phyloP scores from a whole-genome alignment of 768 basidiomycete species.

The Terana coerulea region DNA sequence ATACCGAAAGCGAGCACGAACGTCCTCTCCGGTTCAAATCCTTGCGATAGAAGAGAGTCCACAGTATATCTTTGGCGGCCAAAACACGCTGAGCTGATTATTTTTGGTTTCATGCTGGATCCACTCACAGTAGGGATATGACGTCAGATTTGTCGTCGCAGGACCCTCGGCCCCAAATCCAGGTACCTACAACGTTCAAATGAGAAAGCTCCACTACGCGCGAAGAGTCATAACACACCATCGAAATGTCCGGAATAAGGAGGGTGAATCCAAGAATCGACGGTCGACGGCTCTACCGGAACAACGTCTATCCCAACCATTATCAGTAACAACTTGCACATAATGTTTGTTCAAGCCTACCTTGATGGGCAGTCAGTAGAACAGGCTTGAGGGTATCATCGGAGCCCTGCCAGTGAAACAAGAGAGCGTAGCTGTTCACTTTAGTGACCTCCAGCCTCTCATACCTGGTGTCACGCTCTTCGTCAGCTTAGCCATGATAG shows the following conservation, averaged over 20 bases:
- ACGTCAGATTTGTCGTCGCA: slow-evolving; percentile 73
- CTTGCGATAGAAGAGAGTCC: slow-evolving; percentile 57
- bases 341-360: slow-evolving; percentile 25
- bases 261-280: slow-evolving; percentile 49
- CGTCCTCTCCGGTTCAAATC: slow-evolving; percentile 61
- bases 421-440: slow-evolving; percentile 71
- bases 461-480: slow-evolving; percentile 38
- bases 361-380: slow-evolving; percentile 66
- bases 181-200: slow-evolving; percentile 38
- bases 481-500: background rate
- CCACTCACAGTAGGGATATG: slow-evolving; percentile 55
- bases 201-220: background rate
- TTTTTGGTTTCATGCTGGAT: background rate
- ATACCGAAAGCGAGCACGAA: slow-evolving; percentile 36
- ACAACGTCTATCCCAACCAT: slow-evolving; percentile 47
- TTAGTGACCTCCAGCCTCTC: slow-evolving; percentile 53
- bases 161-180: slow-evolving; percentile 75
- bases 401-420: slow-evolving; percentile 69
- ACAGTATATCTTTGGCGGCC: slow-evolving; percentile 36
- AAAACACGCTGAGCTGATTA: too few species aligned
- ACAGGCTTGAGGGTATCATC: slow-evolving; percentile 63
- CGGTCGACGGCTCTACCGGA: slow-evolving; percentile 49
- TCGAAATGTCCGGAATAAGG: slow-evolving; percentile 59
- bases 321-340: background rate
- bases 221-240: slow-evolving; percentile 28